phyloP scores from a whole-genome alignment of 805 yeast species.

The Grigorovia transvaalensis region DNA sequence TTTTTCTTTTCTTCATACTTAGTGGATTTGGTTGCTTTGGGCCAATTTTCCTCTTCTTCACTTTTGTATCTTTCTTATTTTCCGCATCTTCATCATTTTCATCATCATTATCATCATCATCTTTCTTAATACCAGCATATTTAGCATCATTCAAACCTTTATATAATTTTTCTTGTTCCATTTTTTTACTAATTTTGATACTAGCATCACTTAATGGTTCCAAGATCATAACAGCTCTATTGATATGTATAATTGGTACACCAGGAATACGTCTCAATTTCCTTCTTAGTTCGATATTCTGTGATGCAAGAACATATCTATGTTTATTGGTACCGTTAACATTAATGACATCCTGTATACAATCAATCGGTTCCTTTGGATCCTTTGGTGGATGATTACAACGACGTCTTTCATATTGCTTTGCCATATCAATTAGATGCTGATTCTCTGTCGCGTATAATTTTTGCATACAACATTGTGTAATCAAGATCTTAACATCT shows the following conservation, averaged over 20 bases:
- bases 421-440: slow-evolving; percentile 70
- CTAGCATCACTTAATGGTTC: slow-evolving; percentile 82
- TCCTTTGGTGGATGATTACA: slow-evolving; percentile 71
- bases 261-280: slow-evolving; percentile 73
- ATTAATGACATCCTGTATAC: slow-evolving; percentile 60
- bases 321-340: slow-evolving; percentile 77
- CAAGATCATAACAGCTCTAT: slow-evolving; percentile 89
- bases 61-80: slow-evolving; percentile 40
- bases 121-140: slow-evolving; percentile 35
- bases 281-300: slow-evolving; percentile 59
- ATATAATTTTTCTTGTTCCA: slow-evolving; percentile 60
- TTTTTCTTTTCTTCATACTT: slow-evolving; percentile 70
- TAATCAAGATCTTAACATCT: slow-evolving; percentile 80
- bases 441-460: slow-evolving; percentile 65
- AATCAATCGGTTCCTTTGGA: slow-evolving; percentile 58
- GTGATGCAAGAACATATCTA: slow-evolving; percentile 82
- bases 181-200: slow-evolving; percentile 34
- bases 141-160: slow-evolving; percentile 67
- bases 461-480: slow-evolving; percentile 90
- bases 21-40: slow-evolving; percentile 84
- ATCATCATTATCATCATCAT: slow-evolving; percentile 12
- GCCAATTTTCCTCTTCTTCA: slow-evolving; percentile 46
- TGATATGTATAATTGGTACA: slow-evolving; percentile 78
- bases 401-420: slow-evolving; percentile 78
- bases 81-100: slow-evolving; percentile 7